phyloP scores from a whole-genome alignment of 1,284 basidiomycete genomes.

The Trametes pubescens region DNA sequence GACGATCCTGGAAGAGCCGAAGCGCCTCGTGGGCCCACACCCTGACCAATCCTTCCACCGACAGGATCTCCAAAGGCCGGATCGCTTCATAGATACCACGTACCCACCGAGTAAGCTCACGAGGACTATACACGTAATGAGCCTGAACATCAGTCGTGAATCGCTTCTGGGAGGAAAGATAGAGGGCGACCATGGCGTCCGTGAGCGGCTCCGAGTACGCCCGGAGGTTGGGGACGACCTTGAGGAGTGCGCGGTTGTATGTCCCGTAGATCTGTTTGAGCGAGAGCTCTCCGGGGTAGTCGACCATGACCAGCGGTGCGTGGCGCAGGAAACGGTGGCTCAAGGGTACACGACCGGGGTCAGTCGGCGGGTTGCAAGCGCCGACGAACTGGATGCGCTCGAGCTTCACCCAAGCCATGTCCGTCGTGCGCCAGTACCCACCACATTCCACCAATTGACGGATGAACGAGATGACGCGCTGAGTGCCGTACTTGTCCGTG shows the following conservation, averaged over 20 bases:
- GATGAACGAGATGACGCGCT: conserved; percentile 98
- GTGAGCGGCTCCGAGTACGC: conserved; percentile 96
- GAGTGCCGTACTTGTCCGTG: conserved; percentile 98
- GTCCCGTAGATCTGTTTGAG: conserved; percentile 99
- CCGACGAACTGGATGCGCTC: conserved; percentile 99
- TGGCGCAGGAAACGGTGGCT: conserved; percentile 97
- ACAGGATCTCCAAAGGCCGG: conserved; percentile 88
- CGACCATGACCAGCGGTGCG: conserved; percentile 99
- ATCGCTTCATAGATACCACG: conserved; percentile 98
- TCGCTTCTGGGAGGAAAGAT: conserved; percentile 90
- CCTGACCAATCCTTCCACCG: conserved; percentile 94
- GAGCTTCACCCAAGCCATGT: conserved; percentile 97
- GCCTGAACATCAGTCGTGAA: conserved; percentile 98
- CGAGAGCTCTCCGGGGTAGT: conserved; percentile 97
- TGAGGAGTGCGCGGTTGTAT: conserved; percentile 97
- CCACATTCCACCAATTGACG: conserved; percentile 96
- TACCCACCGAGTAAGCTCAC: conserved; percentile 98
- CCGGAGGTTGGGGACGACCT: conserved; percentile 93
- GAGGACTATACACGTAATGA: conserved; percentile 99
- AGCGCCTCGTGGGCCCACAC: conserved; percentile 99
- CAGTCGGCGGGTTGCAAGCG: conserved; percentile 99
- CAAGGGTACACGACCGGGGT: conserved; percentile 98
- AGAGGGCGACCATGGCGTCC: conserved; percentile 97
- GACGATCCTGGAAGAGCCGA: conserved; percentile 96
- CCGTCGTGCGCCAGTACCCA: conserved; percentile 94